Percentiles rank a stretch among this genome's conserved stretches.
phyloP scores from a whole-genome alignment of 768 basidiomycete genomes.

The Cyclocybe aegerita region DNA sequence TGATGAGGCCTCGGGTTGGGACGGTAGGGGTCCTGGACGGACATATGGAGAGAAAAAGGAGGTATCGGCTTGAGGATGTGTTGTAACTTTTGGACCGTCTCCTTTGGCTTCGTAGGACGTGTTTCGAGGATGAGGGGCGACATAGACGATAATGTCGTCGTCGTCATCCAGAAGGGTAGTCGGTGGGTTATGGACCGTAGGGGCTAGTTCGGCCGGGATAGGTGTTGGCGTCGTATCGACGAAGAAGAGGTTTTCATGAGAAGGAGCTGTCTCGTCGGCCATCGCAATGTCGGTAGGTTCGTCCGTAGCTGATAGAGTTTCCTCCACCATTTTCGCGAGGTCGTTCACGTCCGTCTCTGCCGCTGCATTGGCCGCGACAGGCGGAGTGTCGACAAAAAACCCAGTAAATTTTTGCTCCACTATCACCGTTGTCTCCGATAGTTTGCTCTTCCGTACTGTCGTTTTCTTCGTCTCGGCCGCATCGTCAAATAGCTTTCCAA shows the following conservation, averaged over 20 bases:
- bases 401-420: conserved; percentile 16
- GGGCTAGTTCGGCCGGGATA: conserved; percentile 12
- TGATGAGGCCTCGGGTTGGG: conserved; percentile 4
- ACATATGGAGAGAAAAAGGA: conserved; percentile 23
- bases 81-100: conserved; percentile 3
- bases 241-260: conserved; percentile 25
- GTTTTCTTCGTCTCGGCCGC: conserved; percentile 12
- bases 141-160: conserved; percentile 77
- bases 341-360: conserved; percentile 9
- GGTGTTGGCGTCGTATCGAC: conserved; percentile 41
- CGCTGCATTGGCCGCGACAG: background rate
- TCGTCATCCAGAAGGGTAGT: conserved; percentile 31
- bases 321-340: conserved; percentile 20
- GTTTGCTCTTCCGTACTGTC: conserved; percentile 16
- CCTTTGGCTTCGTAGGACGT: background rate
- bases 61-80: conserved; percentile 6
- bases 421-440: conserved; percentile 4
- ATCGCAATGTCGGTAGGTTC: conserved; percentile 14
- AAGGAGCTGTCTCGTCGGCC: too few species aligned
- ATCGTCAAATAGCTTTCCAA: conserved; percentile 46
- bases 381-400: conserved; percentile 12
- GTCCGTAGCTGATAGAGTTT: conserved; percentile 15
- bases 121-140: conserved; percentile 67
- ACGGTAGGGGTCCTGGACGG: conserved; percentile 11
- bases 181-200: conserved; percentile 14